Evolutionary conservation across 1,284 basidiomycete species (phyloP).

Genomic region (Leccinum subspadiceum): DNA sequence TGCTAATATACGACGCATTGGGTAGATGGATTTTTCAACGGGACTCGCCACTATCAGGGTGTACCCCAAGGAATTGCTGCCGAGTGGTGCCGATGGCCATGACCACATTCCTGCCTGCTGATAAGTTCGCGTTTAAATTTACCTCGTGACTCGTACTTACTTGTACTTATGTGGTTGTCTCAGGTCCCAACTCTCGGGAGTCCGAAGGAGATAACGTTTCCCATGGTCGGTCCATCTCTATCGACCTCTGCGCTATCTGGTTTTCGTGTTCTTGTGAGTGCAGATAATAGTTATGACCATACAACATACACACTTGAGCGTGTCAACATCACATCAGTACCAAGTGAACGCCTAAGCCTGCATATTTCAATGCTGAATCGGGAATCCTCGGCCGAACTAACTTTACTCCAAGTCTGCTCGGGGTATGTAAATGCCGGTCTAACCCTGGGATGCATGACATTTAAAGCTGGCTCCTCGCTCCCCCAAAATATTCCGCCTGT

Average conservation of each 20-base stretch:
- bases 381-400: conserved; percentile 12
- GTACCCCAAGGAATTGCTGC: background rate
- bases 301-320: background rate
- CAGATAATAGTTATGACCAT: background rate
- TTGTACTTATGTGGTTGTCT: background rate
- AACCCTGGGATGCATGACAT: background rate
- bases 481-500: background rate
- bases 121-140: background rate
- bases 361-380: background rate
- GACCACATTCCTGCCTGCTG: background rate
- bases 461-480: conserved; percentile 8
- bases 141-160: background rate
- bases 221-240: background rate
- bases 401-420: background rate
- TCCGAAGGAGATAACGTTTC: background rate
- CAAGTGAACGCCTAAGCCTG: background rate
- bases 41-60: background rate
- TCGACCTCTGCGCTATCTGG: background rate
- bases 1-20: background rate
- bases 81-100: background rate
- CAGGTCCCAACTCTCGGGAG: background rate
- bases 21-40: background rate
- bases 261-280: background rate
- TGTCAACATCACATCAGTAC: background rate
- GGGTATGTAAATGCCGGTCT: background rate